A percentile compares a stretch with the other conserved stretches of the same genome.
These are phyloP conservation scores for Blastobotrys raffinosifermentans DNA, from an alignment of 1,139 yeast species.

Conservation along the genomic window DNA sequence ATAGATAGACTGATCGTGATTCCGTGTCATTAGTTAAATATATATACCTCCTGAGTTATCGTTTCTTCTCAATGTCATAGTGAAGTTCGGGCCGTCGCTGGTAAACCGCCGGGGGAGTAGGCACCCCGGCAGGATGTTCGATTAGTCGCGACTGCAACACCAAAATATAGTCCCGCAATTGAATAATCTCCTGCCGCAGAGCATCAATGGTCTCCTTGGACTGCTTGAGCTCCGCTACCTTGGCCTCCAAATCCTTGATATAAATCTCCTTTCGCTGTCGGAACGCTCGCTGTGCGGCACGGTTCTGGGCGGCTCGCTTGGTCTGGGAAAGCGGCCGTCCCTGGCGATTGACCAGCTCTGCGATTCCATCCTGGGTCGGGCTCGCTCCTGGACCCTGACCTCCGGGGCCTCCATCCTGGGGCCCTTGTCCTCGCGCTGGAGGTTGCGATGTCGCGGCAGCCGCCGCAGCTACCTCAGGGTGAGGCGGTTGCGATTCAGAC, in stretches of 20 bases:
- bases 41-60: not conserved
- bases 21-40: too few relatives aligned
- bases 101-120: slow-evolving; percentile 42
- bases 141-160: slow-evolving; percentile 63
- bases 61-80: not conserved
- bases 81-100: slow-evolving; percentile 4
- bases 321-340: slow-evolving; percentile 55
- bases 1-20: too few relatives aligned
- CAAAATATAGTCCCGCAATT: slow-evolving; percentile 66
- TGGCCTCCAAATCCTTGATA: slow-evolving; percentile 68
- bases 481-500: not conserved
- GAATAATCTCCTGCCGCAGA: slow-evolving; percentile 60
- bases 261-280: slow-evolving; percentile 73
- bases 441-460: slow-evolving; percentile 1
- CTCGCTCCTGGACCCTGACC: slow-evolving; percentile 1
- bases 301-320: slow-evolving; percentile 82
- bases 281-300: slow-evolving; percentile 85
- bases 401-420: not conserved
- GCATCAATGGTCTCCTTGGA: slow-evolving; percentile 58
- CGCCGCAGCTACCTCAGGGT: slow-evolving; percentile 2
- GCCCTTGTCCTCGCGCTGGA: slow-evolving; percentile 3
- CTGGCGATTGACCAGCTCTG: slow-evolving; percentile 20
- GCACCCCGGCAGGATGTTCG: slow-evolving; percentile 37
- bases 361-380: not conserved
- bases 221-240: slow-evolving; percentile 55